These are phyloP conservation scores for Saturnispora gosingensis DNA, from an alignment of 805 yeast genomes.

Conservation along the genomic window DNA sequence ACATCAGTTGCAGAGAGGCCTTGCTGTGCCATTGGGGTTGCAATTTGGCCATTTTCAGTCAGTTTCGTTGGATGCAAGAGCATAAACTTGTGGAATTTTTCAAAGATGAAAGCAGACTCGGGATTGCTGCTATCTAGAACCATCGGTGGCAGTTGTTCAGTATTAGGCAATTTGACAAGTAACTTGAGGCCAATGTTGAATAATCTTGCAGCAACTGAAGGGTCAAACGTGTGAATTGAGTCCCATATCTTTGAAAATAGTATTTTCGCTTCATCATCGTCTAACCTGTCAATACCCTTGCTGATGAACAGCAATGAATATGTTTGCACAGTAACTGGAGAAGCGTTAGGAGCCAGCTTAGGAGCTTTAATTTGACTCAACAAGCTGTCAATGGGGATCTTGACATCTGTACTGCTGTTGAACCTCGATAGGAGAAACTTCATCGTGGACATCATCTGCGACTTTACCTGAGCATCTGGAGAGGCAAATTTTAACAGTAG, in stretches of 20 bases:
- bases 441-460: conserved; percentile 51
- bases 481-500: conserved; percentile 71
- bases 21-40: conserved; percentile 43
- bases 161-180: conserved; percentile 18
- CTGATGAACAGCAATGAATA: conserved; percentile 60
- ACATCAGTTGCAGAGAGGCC: conserved; percentile 54
- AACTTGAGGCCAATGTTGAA: conserved; percentile 54
- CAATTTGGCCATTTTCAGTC: conserved; percentile 30
- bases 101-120: conserved; percentile 39
- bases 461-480: conserved; percentile 53
- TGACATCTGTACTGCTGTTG: conserved; percentile 42
- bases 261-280: conserved; percentile 26
- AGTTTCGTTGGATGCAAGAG: conserved; percentile 40
- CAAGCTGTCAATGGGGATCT: conserved; percentile 56
- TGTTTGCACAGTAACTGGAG: conserved; percentile 43
- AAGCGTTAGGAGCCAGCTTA: conserved; percentile 32
- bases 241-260: conserved; percentile 41
- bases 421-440: conserved; percentile 62
- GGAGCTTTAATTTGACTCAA: conserved; percentile 56
- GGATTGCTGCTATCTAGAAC: conserved; percentile 29
- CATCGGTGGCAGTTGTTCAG: conserved; percentile 7
- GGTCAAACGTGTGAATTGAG: conserved; percentile 33
- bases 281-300: conserved; percentile 53
- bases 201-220: conserved; percentile 39
- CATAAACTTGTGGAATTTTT: conserved; percentile 46